Conservation (phyloP, 2,329 filamentous ascomycete genomes). For the Incumbomyces lentus region DNA sequence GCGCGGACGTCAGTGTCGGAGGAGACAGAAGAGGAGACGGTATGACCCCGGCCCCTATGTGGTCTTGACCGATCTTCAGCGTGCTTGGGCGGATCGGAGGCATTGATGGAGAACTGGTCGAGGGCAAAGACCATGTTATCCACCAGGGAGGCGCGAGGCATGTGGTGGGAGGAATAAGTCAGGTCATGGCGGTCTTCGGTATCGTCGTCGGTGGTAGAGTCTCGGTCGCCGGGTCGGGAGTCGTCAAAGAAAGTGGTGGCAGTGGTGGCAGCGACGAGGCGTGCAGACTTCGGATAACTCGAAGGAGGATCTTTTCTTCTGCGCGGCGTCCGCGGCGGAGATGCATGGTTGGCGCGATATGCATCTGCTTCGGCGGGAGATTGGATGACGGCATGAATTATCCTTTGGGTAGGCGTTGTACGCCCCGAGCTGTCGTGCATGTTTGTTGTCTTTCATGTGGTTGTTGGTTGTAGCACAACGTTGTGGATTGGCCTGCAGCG, state of each 20-base stretch:
- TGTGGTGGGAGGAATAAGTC: conserved; percentile 63
- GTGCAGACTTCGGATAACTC: conserved; percentile 6
- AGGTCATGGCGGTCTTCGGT: conserved; percentile 70
- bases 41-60: conserved; percentile 44
- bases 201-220: conserved; percentile 14
- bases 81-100: conserved; percentile 15
- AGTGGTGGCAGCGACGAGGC: conserved; percentile 1
- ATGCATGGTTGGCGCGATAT: background rate
- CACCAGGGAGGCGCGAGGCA: conserved; percentile 81
- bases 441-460: too few relatives aligned
- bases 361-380: conserved; percentile 2
- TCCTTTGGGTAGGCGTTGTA: conserved; percentile 1
- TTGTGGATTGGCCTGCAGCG: too few relatives aligned
- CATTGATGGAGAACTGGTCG: conserved; percentile 61
- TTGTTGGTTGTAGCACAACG: too few relatives aligned
- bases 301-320: conserved; percentile 7
- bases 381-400: background rate
- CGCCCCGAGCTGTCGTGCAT: background rate
- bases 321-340: conserved; percentile 4
- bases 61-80: conserved; percentile 22
- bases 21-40: conserved; percentile 49
- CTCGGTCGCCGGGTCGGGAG: conserved; percentile 3
- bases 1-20: conserved; percentile 41
- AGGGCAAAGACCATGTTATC: conserved; percentile 92
- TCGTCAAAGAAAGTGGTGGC: conserved; percentile 5